Evolutionary conservation across 441 rosid species (phyloP).

Genomic region (Gossypium schwendimanii): DNA sequence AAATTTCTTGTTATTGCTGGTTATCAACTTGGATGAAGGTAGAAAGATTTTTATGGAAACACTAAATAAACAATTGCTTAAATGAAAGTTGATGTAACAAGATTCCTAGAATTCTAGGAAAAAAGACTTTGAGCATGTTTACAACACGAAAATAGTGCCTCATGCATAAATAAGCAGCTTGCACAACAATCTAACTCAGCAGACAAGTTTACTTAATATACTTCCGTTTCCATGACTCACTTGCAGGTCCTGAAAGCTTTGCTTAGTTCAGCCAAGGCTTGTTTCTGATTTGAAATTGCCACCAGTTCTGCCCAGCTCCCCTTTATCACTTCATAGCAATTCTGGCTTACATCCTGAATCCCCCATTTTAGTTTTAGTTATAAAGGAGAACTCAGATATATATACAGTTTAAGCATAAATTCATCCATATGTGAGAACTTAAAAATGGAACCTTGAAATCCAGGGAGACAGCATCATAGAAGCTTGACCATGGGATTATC

Average conservation of each 20-base stretch:
- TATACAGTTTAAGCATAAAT: not conserved
- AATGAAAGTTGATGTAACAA: not conserved
- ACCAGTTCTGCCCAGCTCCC: conserved; percentile 63
- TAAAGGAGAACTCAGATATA: conserved; percentile 1
- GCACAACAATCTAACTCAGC: conserved; percentile 6
- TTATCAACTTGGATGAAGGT: not conserved
- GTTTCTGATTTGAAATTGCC: conserved; percentile 34
- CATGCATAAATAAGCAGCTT: not conserved
- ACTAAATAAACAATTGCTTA: not conserved
- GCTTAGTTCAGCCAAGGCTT: conserved; percentile 50
- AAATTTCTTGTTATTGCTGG: not conserved
- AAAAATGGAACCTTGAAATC: conserved; percentile 52
- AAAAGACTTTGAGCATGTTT: not conserved
- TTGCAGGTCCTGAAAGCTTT: conserved; percentile 57
- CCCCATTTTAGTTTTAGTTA: conserved; percentile 9
- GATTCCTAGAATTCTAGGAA: not conserved
- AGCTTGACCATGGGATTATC: conserved; percentile 59
- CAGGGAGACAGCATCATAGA: conserved; percentile 60
- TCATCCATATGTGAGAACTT: not conserved
- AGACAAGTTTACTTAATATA: conserved; percentile 3
- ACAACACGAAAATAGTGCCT: not conserved
- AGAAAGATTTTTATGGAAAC: not conserved
- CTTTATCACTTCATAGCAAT: conserved; percentile 59
- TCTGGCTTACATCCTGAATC: conserved; percentile 53
- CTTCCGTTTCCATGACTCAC: conserved; percentile 27